Base-by-base conservation (phyloP, 768 basidiomycete species). In the Phlegmacium glaucopus region DNA sequence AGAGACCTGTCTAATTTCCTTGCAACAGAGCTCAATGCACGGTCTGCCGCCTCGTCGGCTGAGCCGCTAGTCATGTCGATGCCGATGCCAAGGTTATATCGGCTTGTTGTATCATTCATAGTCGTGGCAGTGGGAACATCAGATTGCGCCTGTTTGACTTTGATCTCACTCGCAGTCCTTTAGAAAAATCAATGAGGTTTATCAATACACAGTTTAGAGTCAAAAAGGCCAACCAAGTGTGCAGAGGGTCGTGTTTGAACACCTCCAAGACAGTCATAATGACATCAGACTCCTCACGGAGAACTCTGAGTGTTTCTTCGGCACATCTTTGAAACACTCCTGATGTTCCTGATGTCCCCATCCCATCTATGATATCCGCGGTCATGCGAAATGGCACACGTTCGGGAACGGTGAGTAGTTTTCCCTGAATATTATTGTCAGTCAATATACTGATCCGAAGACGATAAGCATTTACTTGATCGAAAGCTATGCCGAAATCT, bases 221-320 rank as follows among this genome's bases (percentile, higher is more conserved):
- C 18, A 47, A 32, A 10, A 22, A 6, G 16, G 10, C 40, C 26
- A 41, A 92, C 94, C 95, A 98, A 26, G 82, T 85, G 57, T 97
- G 90, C 15, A 99, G 76, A 5, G 96, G 95, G 64, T 99, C 95
- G 60, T 95, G 82, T 64, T 90, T 92, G 80, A 98, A 96, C 11
- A 97, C 95, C 59, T 96, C 94, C 30, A 99, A 75, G 4, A 99
- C 88, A 1, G 94, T 97, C 78, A 94, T 82, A 59, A 99, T 85
- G 38, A 95, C 82, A 28, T 85, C 87, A 0, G 90, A 90, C 9
- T 84, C 80, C 32, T 87, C 84, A 9, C 94, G 80, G 28, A 98
- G 72, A 4, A 99, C 95, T 10, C 94, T 83, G 6, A 99, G 68
- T 0, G 94, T 96, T 65, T 98, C 91, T 67, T 99, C 94, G 1